Evolutionary conservation across 805 yeast species (phyloP), one percentile per base, ranked within the genome.

Genomic region (Yarrowia porcina): DNA sequence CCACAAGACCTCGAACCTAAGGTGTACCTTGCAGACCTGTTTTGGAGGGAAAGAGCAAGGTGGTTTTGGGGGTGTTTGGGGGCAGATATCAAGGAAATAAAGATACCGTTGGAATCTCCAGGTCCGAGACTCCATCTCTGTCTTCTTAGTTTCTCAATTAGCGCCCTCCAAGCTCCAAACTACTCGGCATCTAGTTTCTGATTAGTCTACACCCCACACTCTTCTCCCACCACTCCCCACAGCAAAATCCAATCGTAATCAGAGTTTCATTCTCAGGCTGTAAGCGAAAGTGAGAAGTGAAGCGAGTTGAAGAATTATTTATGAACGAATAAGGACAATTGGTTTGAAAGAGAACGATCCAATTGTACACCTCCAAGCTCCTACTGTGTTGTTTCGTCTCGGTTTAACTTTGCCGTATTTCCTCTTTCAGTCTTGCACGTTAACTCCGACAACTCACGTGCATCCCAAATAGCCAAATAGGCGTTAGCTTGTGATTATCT

Each of bases 211-310:
- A 49, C 56, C 56, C 56, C 56, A 32, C 56, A 49, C 39, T 45
- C 25, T 45, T 11, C 17, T 9, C 4, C n/a, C 12, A 17, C 25
- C 18, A 28, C 52, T 17, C 52, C 54, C 54, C 54, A 47, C 54
- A 47, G 17, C 27, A 6, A 20, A 47, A 49, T 49, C 30, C 56
- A 49, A 49, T 32, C 23, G 56, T 18, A 10, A 49, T 49, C 56
- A 49, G 56, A 49, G 39, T 49, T 49, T 49, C 56, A 49, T 49
- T 32, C 56, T 47, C 54, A 47, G 54, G 54, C 54, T 45, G 52
- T 36, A 45, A 28, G 20, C 21, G 25, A n/a, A n/a, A n/a, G n/a
- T n/a, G n/a, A n/a, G n/a, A n/a, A n/a, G n/a, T n/a, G n/a, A n/a
- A n/a, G n/a, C 13, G 13, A 1, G 41, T 32, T 10, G 15, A 32